Evolutionary conservation across 2,329 filamentous ascomycete genomes (phyloP).

Genomic region (Colletotrichum incanum): DNA sequence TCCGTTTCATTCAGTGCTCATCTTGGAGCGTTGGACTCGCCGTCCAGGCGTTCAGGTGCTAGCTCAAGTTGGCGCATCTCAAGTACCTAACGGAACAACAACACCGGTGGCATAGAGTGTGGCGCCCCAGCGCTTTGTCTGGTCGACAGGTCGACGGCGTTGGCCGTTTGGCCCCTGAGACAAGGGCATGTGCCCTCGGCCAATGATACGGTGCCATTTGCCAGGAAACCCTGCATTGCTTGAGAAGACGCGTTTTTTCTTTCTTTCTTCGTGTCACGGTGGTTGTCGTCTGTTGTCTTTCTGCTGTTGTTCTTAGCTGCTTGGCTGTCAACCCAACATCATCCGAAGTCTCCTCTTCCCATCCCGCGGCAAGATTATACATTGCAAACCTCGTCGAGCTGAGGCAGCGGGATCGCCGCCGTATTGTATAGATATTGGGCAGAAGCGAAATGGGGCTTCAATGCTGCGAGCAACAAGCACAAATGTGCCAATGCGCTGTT

Average conservation of each 20-base stretch:
- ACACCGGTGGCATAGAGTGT: slow-evolving; percentile 19
- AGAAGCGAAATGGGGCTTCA: slow-evolving; percentile 17
- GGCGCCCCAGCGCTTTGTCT: slow-evolving; percentile 32
- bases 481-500: slow-evolving; percentile 6
- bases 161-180: slow-evolving; percentile 28
- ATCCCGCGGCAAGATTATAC: not conserved
- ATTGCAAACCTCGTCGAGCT: not conserved
- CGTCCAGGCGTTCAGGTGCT: not conserved
- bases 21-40: slow-evolving; percentile 8
- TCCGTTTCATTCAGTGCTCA: slow-evolving; percentile 17
- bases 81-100: slow-evolving; percentile 13
- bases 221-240: slow-evolving; percentile 15
- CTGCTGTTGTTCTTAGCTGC: not conserved
- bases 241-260: slow-evolving; percentile 20
- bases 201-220: slow-evolving; percentile 31
- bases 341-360: slow-evolving; percentile 10
- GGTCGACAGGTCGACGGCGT: slow-evolving; percentile 15
- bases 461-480: not conserved
- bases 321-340: slow-evolving; percentile 34
- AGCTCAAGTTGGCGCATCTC: slow-evolving; percentile 1
- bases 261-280: slow-evolving; percentile 24
- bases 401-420: not conserved
- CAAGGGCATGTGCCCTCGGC: slow-evolving; percentile 15
- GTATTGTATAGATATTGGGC: not conserved
- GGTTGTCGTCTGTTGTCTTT: not conserved